Evolutionary conservation across 192 early-diverging fungal species (phyloP).

Genomic region (Podila verticillata): DNA sequence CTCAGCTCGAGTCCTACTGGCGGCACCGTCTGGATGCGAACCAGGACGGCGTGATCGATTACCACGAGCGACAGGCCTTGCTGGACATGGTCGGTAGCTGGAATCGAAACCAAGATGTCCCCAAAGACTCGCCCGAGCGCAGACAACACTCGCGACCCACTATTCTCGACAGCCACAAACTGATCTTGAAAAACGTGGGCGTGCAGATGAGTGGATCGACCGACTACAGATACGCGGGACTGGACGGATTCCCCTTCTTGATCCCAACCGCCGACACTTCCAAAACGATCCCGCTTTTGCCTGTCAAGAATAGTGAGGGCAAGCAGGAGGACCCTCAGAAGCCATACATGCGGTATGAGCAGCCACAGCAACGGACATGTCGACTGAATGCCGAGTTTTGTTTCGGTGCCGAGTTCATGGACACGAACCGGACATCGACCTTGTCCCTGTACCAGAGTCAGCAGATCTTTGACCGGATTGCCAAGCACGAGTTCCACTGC

Average conservation of each 20-base stretch:
- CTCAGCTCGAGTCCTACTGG: slow-evolving; percentile 52
- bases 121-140: neutral
- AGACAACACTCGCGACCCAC: slow-evolving; percentile 11
- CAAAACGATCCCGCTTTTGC: slow-evolving; percentile 3
- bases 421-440: neutral
- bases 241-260: slow-evolving; percentile 51
- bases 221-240: slow-evolving; percentile 20
- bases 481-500: slow-evolving; percentile 42
- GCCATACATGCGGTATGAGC: slow-evolving; percentile 29
- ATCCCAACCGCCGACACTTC: slow-evolving; percentile 12
- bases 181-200: slow-evolving; percentile 5
- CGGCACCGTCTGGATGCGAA: slow-evolving; percentile 39
- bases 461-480: slow-evolving; percentile 27
- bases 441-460: slow-evolving; percentile 1
- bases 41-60: slow-evolving; percentile 33
- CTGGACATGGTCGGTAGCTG: slow-evolving; percentile 14
- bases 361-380: slow-evolving; percentile 24
- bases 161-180: slow-evolving; percentile 14
- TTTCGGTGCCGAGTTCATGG: slow-evolving; percentile 41
- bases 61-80: slow-evolving; percentile 33
- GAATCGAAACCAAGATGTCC: slow-evolving; percentile 16
- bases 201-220: slow-evolving; percentile 28
- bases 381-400: slow-evolving; percentile 32
- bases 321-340: slow-evolving; percentile 9
- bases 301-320: neutral